Base-by-base conservation (phyloP, 768 basidiomycete genomes). In the Dictyophora rubrovolvata region DNA sequence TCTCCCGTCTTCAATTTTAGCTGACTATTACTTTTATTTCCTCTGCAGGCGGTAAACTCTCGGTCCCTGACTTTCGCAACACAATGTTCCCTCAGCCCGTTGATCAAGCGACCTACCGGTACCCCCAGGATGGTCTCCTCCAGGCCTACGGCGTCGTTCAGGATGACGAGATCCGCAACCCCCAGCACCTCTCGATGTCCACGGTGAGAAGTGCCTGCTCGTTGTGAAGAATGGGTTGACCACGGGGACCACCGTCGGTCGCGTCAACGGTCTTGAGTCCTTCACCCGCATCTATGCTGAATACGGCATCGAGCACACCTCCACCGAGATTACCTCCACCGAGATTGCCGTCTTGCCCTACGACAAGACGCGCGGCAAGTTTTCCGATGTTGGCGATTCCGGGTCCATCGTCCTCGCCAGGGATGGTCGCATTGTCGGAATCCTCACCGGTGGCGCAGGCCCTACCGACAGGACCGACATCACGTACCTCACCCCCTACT, bases 401-500 rank as follows among this genome's bases (percentile, higher is more conserved):
- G 72, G 71, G 22, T 65, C 70, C 10, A 63, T 71, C 51, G 61
- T 71, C 60, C 34, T 62, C 33, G 67, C 65, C 60, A 56, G 63
- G 22, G 37, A 54, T 16, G 70, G 72, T 51, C 67, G 69, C 33
- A 66, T 72, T 48, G 64, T 62, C 42, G 73, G 72, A 4, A 35
- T 73, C 5, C 64, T 74, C 60, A 51, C 50, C 2, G 72, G 64
- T 20, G 69, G 71, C 55, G 54, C 65, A 52, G 69, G 68, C 59
- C 20, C 47, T 42, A 65, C 52, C 6, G 68, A 67, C 34, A 22
- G 33, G 7, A 66, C 63, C 16, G 70, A 72, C 55, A 60, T 69
- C 47, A 69, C 71, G 1, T 73, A 74, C 52, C 36, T 62, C 42
- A 69, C 72, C 28, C 69, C 72, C 1, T 69, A 68, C 63, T 68